Base-by-base conservation (phyloP, 2,329 filamentous ascomycete species). In the Trichophyton equinum region DNA sequence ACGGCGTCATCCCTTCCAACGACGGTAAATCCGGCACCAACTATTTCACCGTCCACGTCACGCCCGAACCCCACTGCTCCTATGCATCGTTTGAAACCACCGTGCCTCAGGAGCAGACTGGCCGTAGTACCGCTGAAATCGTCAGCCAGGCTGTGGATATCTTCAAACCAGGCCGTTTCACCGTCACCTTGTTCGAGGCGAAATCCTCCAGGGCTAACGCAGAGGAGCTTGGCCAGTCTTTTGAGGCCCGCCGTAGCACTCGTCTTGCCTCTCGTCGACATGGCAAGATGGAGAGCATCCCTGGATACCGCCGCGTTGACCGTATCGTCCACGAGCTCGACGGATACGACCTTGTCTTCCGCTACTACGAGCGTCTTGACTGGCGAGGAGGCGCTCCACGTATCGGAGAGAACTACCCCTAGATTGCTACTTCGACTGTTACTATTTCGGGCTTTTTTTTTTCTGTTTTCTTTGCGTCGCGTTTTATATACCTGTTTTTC, bases 51-150 rank as follows among this genome's bases (percentile, higher is more conserved):
- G 94, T 99, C 25, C 94, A 99, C 71, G 94, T 99, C 66, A 99
- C 94, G 0, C 94, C 94, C 0, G 94, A 99, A 79, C 90, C 92
- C 13, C 85, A 96, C 69, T 99, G 92, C 79, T 96, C 91, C 4
- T 99, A 95, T 73, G 94, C 94, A 40, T 96, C 91, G 1, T 99
- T 99, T 71, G 94, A 99, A 79, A 97, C 94, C 66, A 99, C 97
- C 68, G 92, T 99, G 3, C 94, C 94, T 1, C 88, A 90, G 27
- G 86, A 85, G 4, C 90, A 96, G 76, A 89, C 84, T 61, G 91
- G 91, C 15, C 87, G 91, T 64, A 88, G 91, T 72, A 96, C 92
- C 0, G 85, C 85, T 27, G 92, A 96, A 65, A 87, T 97, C 63
- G 88, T 99, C 64, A 85, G 96, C 74, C 90, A 96, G 30, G 94